Percentiles rank a stretch among this genome's conserved stretches.
Conservation (phyloP, 2,329 filamentous ascomycete genomes). For the Xenoacremonium recifei region DNA sequence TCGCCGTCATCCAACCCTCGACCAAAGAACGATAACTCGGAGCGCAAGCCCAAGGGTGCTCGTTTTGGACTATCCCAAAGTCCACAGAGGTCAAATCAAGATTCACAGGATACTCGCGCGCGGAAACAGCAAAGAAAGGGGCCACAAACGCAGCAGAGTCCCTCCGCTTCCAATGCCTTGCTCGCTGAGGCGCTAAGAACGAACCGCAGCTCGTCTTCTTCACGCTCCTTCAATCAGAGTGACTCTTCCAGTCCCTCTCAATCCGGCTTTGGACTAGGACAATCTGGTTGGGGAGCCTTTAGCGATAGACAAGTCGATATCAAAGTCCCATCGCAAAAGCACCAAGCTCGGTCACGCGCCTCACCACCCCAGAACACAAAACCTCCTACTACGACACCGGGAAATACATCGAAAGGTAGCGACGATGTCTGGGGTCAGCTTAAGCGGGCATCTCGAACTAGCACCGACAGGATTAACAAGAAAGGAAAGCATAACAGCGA, state of each 20-base stretch:
- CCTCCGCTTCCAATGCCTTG: constrained; percentile 25
- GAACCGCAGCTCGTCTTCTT: constrained; percentile 24
- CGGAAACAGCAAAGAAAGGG: too few relatives aligned
- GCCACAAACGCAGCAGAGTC: constrained; percentile 4
- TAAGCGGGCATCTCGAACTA: not conserved
- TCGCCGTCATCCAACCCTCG: too few relatives aligned
- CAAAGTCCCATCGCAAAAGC: constrained; percentile 9
- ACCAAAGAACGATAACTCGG: too few relatives aligned
- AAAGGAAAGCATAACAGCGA: not conserved
- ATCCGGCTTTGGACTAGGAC: not conserved
- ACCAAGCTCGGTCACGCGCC: not conserved
- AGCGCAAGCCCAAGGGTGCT: too few relatives aligned
- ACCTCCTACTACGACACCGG: not conserved
- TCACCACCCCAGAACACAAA: not conserved
- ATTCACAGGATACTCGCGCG: too few relatives aligned
- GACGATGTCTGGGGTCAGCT: constrained; percentile 22
- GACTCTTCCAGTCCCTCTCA: not conserved
- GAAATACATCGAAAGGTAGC: too few relatives aligned
- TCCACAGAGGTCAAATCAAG: too few relatives aligned
- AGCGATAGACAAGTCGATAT: constrained; percentile 21
- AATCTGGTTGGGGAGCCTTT: constrained; percentile 22
- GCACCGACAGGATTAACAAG: not conserved
- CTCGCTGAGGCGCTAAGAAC: constrained; percentile 33
- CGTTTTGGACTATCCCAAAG: too few relatives aligned
- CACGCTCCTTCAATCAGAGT: constrained; percentile 20